Base-by-base conservation (phyloP, 2,329 filamentous ascomycete species). In the Epichloe aotearoae region DNA sequence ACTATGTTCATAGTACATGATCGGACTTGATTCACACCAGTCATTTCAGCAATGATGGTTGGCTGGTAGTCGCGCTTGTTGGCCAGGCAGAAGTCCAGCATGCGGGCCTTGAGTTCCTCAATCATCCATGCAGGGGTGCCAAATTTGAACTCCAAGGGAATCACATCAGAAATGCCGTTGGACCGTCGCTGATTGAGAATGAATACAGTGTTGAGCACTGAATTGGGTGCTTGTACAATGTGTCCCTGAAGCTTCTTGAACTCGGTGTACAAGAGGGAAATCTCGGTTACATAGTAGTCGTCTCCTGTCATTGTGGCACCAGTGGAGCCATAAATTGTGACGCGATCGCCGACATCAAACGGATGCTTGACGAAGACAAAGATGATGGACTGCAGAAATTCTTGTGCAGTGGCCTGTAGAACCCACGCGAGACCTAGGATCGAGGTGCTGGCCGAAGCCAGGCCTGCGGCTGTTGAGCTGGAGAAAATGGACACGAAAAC, bases 161-260 rank as follows among this genome's bases (percentile, higher is more conserved):
- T 76, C 1, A 88, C 86, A 67, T 96, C 91, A 2, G 91, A 89
- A 5, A 96, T 75, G 5, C 84, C 86, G 56, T 90, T 90, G 36
- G 88, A 94, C 50, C 91, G 85, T 44, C 91, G 83, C 69, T 95
- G 89, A 66, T 97, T 97, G 43, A 96, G 82, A 55, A 97, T 95
- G 68, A 96, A 96, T 0, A 97, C 76, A 0, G 81, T 88, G 68
- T 96, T 97, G 50, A 97, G 77, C 38, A 95, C 82, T 52, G 86
- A 94, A 75, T 97, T 97, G 11, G 91, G 91, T 1, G 91, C 91
- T 66, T 96, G 91, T 0, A 97, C 91, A 23, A 96, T 84, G 60
- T 96, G 90, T 2, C 91, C 91, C 66, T 96, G 85, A 86, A 96
- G 91, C 73, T 96, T 96, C 75, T 96, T 96, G 73, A 96, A 96